A percentile compares a stretch with the other conserved stretches of the same genome.
phyloP scores from a whole-genome alignment of 1,139 yeast species.

The Kodamaea ohmeri region DNA sequence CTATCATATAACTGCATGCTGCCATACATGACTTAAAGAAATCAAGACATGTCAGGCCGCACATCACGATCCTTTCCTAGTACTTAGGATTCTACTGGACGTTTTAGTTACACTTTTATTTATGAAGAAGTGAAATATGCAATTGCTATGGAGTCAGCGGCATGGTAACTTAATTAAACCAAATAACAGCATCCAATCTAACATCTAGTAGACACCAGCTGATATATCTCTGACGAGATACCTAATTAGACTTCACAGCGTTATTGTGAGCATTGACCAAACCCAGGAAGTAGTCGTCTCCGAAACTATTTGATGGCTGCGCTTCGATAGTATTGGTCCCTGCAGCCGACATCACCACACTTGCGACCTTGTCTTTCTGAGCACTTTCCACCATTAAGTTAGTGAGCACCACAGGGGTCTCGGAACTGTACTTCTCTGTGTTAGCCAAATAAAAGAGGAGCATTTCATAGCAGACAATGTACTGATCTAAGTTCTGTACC shows the following conservation, averaged over 20 bases:
- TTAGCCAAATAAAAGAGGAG: conserved; percentile 28
- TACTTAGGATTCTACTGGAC: too few relatives aligned
- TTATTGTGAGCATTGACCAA: conserved; percentile 8
- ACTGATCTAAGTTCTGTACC: conserved; percentile 49
- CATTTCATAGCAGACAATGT: conserved; percentile 42
- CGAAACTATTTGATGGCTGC: conserved; percentile 1
- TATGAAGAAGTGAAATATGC: too few relatives aligned
- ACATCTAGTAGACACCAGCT: too few relatives aligned
- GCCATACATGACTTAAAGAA: too few relatives aligned
- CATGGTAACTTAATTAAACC: too few relatives aligned
- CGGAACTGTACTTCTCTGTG: conserved; percentile 7
- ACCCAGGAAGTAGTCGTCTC: conserved; percentile 16
- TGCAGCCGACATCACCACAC: not conserved
- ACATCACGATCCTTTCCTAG: too few relatives aligned
- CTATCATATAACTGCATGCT: too few relatives aligned
- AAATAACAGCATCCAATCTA: too few relatives aligned
- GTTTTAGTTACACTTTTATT: too few relatives aligned
- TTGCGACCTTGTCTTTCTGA: conserved; percentile 2
- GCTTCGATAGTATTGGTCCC: conserved; percentile 1
- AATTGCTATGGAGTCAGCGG: too few relatives aligned
- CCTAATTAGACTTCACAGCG: conserved; percentile 8
- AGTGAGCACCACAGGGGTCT: conserved; percentile 7
- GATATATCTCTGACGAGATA: too few relatives aligned
- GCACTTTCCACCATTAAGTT: conserved; percentile 9
- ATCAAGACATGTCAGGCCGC: too few relatives aligned